Base-by-base conservation (phyloP, 2,329 filamentous ascomycete genomes). In the Talaromyces islandicus region DNA sequence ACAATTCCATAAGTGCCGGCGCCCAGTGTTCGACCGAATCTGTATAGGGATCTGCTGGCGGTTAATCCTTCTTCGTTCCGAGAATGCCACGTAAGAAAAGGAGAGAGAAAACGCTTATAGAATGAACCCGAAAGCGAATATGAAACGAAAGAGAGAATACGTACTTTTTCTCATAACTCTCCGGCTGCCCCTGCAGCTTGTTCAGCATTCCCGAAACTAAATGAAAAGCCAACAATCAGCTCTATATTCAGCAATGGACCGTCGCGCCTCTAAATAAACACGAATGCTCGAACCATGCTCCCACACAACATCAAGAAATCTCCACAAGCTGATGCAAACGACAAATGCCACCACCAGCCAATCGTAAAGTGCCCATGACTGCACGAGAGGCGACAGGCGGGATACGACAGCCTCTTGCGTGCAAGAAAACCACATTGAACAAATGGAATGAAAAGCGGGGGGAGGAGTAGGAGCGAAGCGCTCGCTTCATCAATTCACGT, bases 1-100 rank as follows among this genome's bases (percentile, higher is more conserved):
- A 99, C 94, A 71, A 99, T 96, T 71, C 94, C 94, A 82, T 99
- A 99, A 69, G 94, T 99, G 69, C 94, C 94, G 63, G 94, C 94
- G 71, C 94, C 94, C 61, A 99, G 85, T 25, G 93, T 97, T 74
- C 89, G 87, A 70, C 94, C 94, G 76, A 99, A 96, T 68, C 84
- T 87, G 78, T 99, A 99, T 75, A 89, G 90, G 64, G 90, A 81
- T 77, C 90, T 94, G 73, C 17, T 35, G 14, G 17, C 48, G 9
- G 51, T 63, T 25, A 67, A 64, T n/a, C n/a, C 54, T 51, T 35
- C 32, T 12, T 32, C 12, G 32, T 11, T 46, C 41, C 30, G 53
- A n/a, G n/a, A 46, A 19, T 41, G 29, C n/a, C 38, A 46, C 29
- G 58, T 14, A 25, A 58, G 6, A 32, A 29, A 24, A 4, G 25